Evolutionary conservation across 257 asterid species (phyloP).

Genomic region (Solanum clarkiae): DNA sequence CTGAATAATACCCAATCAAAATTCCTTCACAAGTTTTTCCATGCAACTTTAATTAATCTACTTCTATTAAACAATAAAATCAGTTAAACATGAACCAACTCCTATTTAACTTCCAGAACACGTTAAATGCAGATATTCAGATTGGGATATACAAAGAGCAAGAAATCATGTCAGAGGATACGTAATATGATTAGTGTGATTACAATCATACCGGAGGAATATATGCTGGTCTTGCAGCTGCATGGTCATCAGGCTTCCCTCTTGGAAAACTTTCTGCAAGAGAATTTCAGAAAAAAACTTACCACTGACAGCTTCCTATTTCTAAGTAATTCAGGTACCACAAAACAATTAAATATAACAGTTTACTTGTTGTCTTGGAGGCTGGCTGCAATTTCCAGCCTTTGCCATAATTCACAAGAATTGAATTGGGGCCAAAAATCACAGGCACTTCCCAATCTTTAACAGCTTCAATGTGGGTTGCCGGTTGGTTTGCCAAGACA

Average conservation of each 20-base stretch:
- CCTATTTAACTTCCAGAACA: background rate
- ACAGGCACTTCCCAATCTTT: conserved; percentile 73
- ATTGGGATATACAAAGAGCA: background rate
- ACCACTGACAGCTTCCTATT: background rate
- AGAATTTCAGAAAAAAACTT: background rate
- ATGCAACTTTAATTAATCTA: background rate
- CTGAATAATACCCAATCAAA: background rate
- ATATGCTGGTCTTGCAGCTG: background rate
- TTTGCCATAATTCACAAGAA: conserved; percentile 58
- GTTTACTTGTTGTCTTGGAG: conserved; percentile 24
- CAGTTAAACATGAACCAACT: background rate
- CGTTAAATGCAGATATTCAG: background rate
- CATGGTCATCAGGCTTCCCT: background rate
- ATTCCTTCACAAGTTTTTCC: background rate
- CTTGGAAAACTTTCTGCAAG: background rate
- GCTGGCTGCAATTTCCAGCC: conserved; percentile 73
- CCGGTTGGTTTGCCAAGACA: conserved; percentile 16
- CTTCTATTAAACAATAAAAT: background rate
- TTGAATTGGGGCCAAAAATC: conserved; percentile 63
- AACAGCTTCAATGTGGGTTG: conserved; percentile 65
- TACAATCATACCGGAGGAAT: background rate
- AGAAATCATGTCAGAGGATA: background rate
- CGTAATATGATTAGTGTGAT: background rate
- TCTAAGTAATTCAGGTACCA: background rate
- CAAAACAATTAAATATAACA: background rate